A percentile compares a stretch with the other conserved stretches of the same genome.
Conservation (phyloP, 768 basidiomycete genomes). For the Dentipellis fragilis region DNA sequence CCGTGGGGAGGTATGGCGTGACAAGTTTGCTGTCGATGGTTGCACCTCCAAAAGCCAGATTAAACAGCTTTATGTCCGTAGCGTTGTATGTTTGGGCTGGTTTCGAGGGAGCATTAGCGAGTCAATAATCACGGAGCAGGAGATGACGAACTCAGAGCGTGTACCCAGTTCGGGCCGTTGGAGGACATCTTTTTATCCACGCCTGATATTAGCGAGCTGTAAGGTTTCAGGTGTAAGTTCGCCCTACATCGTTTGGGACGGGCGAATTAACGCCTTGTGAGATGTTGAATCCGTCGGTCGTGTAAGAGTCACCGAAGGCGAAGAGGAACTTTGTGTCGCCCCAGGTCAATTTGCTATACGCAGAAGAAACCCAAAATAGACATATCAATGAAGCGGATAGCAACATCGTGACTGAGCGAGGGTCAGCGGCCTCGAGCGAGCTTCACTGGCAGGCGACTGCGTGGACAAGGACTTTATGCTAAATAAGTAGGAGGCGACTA, state of each 20-base stretch:
- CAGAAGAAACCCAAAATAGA: neutral
- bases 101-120: neutral
- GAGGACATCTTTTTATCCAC: slow-evolving; percentile 36
- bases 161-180: slow-evolving; percentile 56
- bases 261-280: slow-evolving; percentile 44
- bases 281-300: slow-evolving; percentile 48
- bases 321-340: slow-evolving; percentile 42
- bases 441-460: too few species aligned
- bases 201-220: neutral
- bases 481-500: too few species aligned
- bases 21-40: slow-evolving; percentile 29
- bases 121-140: too few species aligned
- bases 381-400: too few species aligned
- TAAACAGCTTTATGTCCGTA: slow-evolving; percentile 38
- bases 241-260: slow-evolving; percentile 38
- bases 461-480: too few species aligned
- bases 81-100: slow-evolving; percentile 37
- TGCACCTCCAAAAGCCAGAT: slow-evolving; percentile 28
- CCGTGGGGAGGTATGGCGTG: slow-evolving; percentile 24
- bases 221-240: neutral
- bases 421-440: too few species aligned
- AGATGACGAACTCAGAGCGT: slow-evolving; percentile 31
- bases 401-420: too few species aligned
- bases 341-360: slow-evolving; percentile 30
- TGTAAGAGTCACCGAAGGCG: slow-evolving; percentile 58